Percentiles rank a stretch among this genome's conserved stretches.
Conservation (phyloP, 164 flowering plant species). For the Amborella trichopoda region DNA sequence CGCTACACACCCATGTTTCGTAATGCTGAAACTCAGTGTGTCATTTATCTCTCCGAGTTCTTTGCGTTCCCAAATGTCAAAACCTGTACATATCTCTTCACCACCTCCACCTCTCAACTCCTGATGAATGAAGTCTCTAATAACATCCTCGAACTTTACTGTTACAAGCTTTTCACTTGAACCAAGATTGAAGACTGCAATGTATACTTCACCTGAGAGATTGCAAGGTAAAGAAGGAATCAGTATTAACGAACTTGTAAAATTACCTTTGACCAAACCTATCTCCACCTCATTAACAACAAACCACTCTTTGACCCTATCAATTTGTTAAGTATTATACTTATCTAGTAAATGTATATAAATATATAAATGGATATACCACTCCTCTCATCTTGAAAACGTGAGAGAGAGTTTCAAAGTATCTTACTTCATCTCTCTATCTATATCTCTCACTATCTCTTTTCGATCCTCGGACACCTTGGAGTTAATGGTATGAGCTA, state of each 20-base stretch:
- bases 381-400: no score
- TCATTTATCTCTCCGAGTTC: not conserved
- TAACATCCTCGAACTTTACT: not conserved
- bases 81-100: not conserved
- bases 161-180: not conserved
- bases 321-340: not conserved
- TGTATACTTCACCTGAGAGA: not conserved
- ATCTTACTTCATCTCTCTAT: no score
- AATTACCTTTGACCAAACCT: no score
- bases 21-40: not conserved
- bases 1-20: not conserved
- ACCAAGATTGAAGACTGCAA: not conserved
- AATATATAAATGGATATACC: not conserved
- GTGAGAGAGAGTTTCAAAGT: no score
- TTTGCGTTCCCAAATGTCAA: slow-evolving; percentile 1
- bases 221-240: no score
- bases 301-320: not conserved
- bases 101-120: not conserved
- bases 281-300: no score
- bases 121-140: not conserved
- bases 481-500: no score
- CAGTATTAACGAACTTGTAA: no score
- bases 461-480: no score
- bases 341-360: not conserved
- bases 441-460: no score